Percentiles rank a stretch among this genome's conserved stretches.
Evolutionary conservation across 768 basidiomycete species (phyloP).

Genomic region (Mycena maculata): DNA sequence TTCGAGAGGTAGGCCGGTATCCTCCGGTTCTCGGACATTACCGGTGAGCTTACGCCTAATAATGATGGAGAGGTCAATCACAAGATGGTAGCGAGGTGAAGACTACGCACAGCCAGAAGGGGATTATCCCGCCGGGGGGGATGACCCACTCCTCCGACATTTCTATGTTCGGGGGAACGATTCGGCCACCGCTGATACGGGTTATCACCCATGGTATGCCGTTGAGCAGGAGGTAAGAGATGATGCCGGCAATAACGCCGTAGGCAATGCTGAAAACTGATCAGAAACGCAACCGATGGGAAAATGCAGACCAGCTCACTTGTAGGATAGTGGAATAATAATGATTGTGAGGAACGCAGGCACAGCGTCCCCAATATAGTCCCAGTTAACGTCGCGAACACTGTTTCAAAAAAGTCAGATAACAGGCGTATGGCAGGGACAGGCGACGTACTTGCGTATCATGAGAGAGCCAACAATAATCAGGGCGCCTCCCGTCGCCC

Average conservation of each 20-base stretch:
- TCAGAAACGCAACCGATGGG: slow-evolving; percentile 9
- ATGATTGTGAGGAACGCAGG: slow-evolving; percentile 88
- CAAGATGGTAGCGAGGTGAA: not conserved
- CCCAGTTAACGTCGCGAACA: slow-evolving; percentile 89
- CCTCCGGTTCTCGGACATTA: not conserved
- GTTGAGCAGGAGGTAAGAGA: slow-evolving; percentile 79
- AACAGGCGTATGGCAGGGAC: slow-evolving; percentile 1
- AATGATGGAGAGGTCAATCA: too few relatives aligned
- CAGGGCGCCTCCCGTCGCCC: slow-evolving; percentile 90
- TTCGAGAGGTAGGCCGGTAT: slow-evolving; percentile 23
- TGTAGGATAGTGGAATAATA: slow-evolving; percentile 82
- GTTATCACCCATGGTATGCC: slow-evolving; percentile 67
- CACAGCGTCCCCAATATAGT: slow-evolving; percentile 87
- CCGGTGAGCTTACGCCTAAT: slow-evolving; percentile 23
- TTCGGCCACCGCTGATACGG: slow-evolving; percentile 66
- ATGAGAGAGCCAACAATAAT: slow-evolving; percentile 90
- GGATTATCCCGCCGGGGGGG: slow-evolving; percentile 77
- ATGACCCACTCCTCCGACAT: slow-evolving; percentile 75
- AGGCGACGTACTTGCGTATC: slow-evolving; percentile 77
- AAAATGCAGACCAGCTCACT: slow-evolving; percentile 55
- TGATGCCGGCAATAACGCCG: slow-evolving; percentile 85
- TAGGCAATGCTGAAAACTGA: slow-evolving; percentile 76
- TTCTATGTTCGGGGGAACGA: slow-evolving; percentile 74
- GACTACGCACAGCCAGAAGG: slow-evolving; percentile 71
- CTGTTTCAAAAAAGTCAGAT: slow-evolving; percentile 43